A percentile compares a stretch with the other conserved stretches of the same genome.
Evolutionary conservation across 1,284 basidiomycete genomes (phyloP).

Genomic region (Cryptococcus sp.): DNA sequence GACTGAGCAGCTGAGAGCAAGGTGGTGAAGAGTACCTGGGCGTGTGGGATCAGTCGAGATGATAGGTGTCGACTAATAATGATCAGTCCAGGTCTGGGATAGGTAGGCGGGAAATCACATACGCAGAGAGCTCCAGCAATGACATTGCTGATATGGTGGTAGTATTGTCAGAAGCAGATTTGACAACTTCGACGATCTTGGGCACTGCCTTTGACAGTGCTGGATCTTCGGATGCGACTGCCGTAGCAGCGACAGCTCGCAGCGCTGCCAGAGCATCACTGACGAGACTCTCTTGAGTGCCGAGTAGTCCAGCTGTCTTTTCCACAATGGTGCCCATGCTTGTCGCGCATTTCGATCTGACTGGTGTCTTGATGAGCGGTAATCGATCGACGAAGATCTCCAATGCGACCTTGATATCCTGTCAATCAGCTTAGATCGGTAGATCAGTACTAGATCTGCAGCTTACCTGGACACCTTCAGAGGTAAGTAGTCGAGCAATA

Average conservation of each 20-base stretch:
- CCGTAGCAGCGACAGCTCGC: conserved; percentile 57
- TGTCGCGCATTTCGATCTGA: conserved; percentile 56
- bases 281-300: conserved; percentile 47
- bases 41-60: conserved; percentile 76
- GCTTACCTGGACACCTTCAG: conserved; percentile 23
- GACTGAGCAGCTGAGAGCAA: conserved; percentile 48
- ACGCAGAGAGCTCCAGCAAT: conserved; percentile 49
- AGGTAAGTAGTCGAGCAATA: conserved; percentile 34
- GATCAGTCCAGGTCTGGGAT: conserved; percentile 3
- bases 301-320: conserved; percentile 54
- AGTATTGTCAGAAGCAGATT: conserved; percentile 45
- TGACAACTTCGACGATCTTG: conserved; percentile 54
- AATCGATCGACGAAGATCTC: conserved; percentile 63
- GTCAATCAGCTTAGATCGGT: background rate
- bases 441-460: background rate
- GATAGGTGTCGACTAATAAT: conserved; percentile 64
- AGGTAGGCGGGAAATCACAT: conserved; percentile 2
- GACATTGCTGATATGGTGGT: conserved; percentile 56
- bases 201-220: conserved; percentile 60
- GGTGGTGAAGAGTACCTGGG: conserved; percentile 62
- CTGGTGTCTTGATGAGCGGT: conserved; percentile 57
- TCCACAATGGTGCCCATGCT: conserved; percentile 53
- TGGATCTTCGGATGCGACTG: conserved; percentile 63
- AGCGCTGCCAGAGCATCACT: conserved; percentile 59
- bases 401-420: conserved; percentile 39